Evolutionary conservation across 208 protist species (phyloP).

Genomic region (Acanthamoeba lugdunensis): DNA sequence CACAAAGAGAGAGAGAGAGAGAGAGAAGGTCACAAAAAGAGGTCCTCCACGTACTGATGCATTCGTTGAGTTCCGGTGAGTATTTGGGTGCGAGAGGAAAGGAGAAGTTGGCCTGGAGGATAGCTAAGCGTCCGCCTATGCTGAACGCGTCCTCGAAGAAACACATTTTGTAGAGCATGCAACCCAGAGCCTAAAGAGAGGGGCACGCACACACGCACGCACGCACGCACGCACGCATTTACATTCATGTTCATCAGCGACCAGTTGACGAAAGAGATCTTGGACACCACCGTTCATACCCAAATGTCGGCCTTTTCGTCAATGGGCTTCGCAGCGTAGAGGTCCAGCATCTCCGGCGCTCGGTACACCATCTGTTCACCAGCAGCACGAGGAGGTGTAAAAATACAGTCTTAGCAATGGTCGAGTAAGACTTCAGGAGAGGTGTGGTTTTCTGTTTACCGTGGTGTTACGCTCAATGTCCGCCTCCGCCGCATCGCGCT

Average conservation of each 20-base stretch:
- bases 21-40: not conserved
- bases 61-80: conserved; percentile 1
- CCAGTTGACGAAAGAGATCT: too few species aligned
- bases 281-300: not conserved
- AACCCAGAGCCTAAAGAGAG: conserved; percentile 47
- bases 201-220: not conserved
- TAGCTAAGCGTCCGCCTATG: conserved; percentile 43
- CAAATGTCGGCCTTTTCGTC: conserved; percentile 69
- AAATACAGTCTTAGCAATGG: not conserved
- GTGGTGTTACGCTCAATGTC: conserved; percentile 71
- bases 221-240: not conserved
- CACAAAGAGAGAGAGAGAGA: not conserved
- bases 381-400: too few species aligned
- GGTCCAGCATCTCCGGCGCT: conserved; percentile 69
- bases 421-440: not conserved
- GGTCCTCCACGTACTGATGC: not conserved
- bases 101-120: conserved; percentile 52
- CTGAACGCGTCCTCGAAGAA: conserved; percentile 73
- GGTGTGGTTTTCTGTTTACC: not conserved
- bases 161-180: conserved; percentile 71
- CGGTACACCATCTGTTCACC: conserved; percentile 50
- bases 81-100: conserved; percentile 61
- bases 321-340: conserved; percentile 51
- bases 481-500: conserved; percentile 47
- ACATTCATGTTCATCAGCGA: not conserved